Evolutionary conservation across 2,329 filamentous ascomycete genomes (phyloP), one percentile per base, ranked within the genome.

Genomic region (Beauveria pseudobassiana): DNA sequence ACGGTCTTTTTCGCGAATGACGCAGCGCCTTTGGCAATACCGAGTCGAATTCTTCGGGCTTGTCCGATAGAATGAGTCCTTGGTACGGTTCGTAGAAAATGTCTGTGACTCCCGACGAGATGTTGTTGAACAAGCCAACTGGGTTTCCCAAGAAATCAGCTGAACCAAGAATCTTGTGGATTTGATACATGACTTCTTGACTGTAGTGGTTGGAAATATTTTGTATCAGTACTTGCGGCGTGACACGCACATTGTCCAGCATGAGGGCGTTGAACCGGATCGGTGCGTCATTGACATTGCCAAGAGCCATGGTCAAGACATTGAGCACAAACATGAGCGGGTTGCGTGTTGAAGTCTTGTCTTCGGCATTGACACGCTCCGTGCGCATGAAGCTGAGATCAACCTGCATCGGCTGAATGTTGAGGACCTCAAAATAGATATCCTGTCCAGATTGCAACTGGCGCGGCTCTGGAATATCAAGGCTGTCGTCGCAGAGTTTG

Each of bases 81-180:
- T 99, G 95, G 77, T 99, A 99, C 43, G 95, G 95, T 73, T 99
- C 96, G 80, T 99, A 99, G 78, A 99, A 99, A 72, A 99, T 96
- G 73, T 97, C 95, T 22, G 91, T 93, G 59, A 99, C 91, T 68
- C 96, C 95, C 51, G 95, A 99, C 69, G 91, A 96, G 74, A 99
- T 90, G 72, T 93, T 99, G 78, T 96, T 98, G 86, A 99, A 99
- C 49, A 99, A 80, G 50, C 95, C 95, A 18, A 99, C 96, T 0
- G 95, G 95, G 69, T 99, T 99, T 43, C 95, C 95, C 6, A 99
- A 81, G 82, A 99, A 98, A 74, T 99, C 95, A 5, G 95, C 95
- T 6, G 93, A 98, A 20, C 95, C 95, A 61, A 99, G 85, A 66
- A 99, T 95, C 75, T 98, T 93, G 80, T 99, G 96, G 18, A 99